A percentile compares a stretch with the other conserved stretches of the same genome.
Evolutionary conservation across 2,329 filamentous ascomycete genomes (phyloP).

Genomic region (Fusarium caatingaense): DNA sequence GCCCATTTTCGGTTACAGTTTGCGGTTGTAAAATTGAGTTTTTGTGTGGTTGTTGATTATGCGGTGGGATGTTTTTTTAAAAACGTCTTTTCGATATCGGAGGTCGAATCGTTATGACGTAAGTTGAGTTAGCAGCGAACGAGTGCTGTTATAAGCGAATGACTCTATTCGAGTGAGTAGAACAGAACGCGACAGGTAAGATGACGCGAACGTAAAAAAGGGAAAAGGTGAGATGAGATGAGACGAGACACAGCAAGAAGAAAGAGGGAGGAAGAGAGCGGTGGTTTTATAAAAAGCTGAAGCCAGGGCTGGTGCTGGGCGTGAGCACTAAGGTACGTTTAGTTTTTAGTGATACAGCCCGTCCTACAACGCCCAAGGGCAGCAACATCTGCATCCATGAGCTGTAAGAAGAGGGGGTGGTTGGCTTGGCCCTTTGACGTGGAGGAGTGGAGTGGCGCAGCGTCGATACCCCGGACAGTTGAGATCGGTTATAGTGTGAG

Average conservation of each 20-base stretch:
- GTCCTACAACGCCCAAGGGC: constrained; percentile 2
- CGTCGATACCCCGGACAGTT: constrained; percentile 18
- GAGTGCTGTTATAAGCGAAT: constrained; percentile 33
- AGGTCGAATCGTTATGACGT: constrained; percentile 42
- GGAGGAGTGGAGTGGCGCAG: constrained; percentile 38
- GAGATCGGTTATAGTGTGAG: not conserved
- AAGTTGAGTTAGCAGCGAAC: constrained; percentile 26
- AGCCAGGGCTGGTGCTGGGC: constrained; percentile 17
- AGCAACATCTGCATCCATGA: not conserved
- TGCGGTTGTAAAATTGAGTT: not conserved
- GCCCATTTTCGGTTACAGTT: constrained; percentile 57
- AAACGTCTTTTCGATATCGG: constrained; percentile 22
- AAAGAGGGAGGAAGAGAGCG: constrained; percentile 18
- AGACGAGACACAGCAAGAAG: constrained; percentile 18
- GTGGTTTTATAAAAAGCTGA: constrained; percentile 43
- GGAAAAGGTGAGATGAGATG: constrained; percentile 10
- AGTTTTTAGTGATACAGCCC: constrained; percentile 5
- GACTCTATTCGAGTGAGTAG: constrained; percentile 24
- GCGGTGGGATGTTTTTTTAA: not conserved
- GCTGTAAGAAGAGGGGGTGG: constrained; percentile 10
- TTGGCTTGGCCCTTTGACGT: constrained; percentile 31
- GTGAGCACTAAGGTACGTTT: constrained; percentile 27
- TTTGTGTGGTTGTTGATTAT: constrained; percentile 15
- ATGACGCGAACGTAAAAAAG: constrained; percentile 23
- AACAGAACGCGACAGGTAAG: constrained; percentile 8